Conservation (phyloP, 2,329 filamentous ascomycete genomes). For the Exophiala sideris region DNA sequence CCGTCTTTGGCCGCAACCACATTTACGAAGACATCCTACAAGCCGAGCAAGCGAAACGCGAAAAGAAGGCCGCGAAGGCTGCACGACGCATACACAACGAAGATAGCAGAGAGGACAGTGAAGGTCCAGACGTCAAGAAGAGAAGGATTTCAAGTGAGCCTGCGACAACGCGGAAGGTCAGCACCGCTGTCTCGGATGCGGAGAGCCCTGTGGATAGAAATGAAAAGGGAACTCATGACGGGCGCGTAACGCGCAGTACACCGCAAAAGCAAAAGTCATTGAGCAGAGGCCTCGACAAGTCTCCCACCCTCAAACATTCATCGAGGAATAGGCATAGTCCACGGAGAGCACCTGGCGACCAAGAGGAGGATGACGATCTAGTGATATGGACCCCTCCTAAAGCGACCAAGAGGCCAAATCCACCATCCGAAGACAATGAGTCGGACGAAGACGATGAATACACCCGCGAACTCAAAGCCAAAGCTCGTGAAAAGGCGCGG, state of each 20-base stretch:
- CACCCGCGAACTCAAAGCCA: slow-evolving; percentile 40
- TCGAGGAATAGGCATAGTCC: neutral
- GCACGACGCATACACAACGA: slow-evolving; percentile 27
- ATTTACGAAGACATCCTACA: slow-evolving; percentile 46
- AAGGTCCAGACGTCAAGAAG: slow-evolving; percentile 32
- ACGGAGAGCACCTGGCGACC: neutral
- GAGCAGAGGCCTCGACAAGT: slow-evolving; percentile 3
- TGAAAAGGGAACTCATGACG: neutral
- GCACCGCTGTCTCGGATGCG: slow-evolving; percentile 4
- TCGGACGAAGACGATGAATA: slow-evolving; percentile 36
- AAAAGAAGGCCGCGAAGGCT: slow-evolving; percentile 32
- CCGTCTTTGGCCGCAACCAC: slow-evolving; percentile 50
- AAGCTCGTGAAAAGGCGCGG: slow-evolving; percentile 40
- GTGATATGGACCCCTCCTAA: slow-evolving; percentile 9
- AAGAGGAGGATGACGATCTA: slow-evolving; percentile 17
- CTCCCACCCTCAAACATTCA: neutral
- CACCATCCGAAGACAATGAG: slow-evolving; percentile 17
- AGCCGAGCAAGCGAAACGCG: slow-evolving; percentile 37
- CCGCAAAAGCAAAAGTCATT: slow-evolving; percentile 10
- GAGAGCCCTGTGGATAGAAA: neutral
- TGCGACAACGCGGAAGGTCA: slow-evolving; percentile 33
- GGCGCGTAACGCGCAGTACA: slow-evolving; percentile 18
- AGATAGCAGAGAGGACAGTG: slow-evolving; percentile 16
- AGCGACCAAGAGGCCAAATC: neutral
- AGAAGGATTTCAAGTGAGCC: slow-evolving; percentile 30